Percentiles rank a stretch among this genome's conserved stretches.
Evolutionary conservation across 441 rosid species (phyloP).

Genomic region (Populus hybrid): DNA sequence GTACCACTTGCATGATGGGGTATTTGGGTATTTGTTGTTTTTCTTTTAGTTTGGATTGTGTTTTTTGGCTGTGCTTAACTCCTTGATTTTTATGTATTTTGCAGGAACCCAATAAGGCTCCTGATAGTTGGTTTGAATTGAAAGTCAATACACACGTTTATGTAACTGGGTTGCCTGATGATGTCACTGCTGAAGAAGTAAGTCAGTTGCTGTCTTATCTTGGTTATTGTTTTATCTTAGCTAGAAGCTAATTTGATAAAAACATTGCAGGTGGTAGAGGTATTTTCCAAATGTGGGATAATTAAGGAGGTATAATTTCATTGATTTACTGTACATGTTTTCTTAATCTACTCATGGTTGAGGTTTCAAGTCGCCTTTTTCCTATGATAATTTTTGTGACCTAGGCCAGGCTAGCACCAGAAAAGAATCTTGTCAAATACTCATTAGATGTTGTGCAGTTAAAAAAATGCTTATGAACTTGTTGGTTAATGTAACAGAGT

Average conservation of each 20-base stretch:
- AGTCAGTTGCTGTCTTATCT: conserved; percentile 22
- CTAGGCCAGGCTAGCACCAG: not conserved
- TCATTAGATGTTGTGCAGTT: not conserved
- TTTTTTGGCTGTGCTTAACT: not conserved
- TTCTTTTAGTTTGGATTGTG: not conserved
- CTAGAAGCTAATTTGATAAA: conserved; percentile 26
- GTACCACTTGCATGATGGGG: not conserved
- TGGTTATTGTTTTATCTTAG: conserved; percentile 12
- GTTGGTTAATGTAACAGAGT: not conserved
- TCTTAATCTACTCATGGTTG: conserved; percentile 4
- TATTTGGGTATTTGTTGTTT: not conserved
- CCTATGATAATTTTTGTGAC: not conserved
- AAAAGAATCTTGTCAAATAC: not conserved
- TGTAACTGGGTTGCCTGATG: conserved; percentile 87
- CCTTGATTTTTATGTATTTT: conserved; percentile 9
- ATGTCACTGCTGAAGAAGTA: conserved; percentile 87
- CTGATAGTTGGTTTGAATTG: conserved; percentile 96
- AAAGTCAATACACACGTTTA: conserved; percentile 94
- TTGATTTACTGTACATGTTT: not conserved
- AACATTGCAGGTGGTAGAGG: conserved; percentile 70
- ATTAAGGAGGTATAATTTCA: conserved; percentile 71
- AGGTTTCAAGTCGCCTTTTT: conserved; percentile 1
- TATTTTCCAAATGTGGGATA: conserved; percentile 94
- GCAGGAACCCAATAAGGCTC: conserved; percentile 89
- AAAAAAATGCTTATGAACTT: not conserved